phyloP scores from a whole-genome alignment of 139 green algal species.

The Haematococcus sp. region DNA sequence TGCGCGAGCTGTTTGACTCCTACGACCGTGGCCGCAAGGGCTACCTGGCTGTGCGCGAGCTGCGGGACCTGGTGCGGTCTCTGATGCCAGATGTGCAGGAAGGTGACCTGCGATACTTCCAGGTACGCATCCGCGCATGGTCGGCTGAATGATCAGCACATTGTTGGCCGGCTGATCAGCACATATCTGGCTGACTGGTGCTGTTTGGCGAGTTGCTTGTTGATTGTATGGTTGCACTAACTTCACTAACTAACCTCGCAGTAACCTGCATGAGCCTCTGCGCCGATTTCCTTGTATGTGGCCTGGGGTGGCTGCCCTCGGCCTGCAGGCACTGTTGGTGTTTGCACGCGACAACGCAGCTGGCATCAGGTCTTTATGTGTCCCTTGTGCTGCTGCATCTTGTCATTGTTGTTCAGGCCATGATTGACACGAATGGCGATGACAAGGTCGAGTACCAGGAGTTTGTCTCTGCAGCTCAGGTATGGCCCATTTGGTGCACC shows the following conservation, averaged over 20 bases:
- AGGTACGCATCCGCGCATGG: slow-evolving; percentile 30
- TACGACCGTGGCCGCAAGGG: slow-evolving; percentile 31
- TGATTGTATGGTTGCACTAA: too few species aligned
- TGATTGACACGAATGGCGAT: slow-evolving; percentile 44
- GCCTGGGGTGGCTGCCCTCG: too few species aligned
- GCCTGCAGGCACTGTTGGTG: too few species aligned
- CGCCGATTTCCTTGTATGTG: too few species aligned
- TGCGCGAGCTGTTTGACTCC: slow-evolving; percentile 32
- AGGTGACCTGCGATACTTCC: slow-evolving; percentile 39
- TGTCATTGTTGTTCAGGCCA: slow-evolving; percentile 14
- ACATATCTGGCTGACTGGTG: too few species aligned
- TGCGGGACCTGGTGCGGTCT: slow-evolving; percentile 27
- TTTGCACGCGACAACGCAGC: too few species aligned
- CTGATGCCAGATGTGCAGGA: slow-evolving; percentile 33
- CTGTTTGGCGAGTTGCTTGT: too few species aligned
- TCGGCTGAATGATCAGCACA: background rate
- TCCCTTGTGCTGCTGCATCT: too few species aligned
- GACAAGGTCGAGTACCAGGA: slow-evolving; percentile 32
- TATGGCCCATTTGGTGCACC: too few species aligned
- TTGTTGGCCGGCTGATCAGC: background rate
- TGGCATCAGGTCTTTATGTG: too few species aligned
- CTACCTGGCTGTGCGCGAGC: slow-evolving; percentile 31
- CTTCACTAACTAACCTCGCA: too few species aligned
- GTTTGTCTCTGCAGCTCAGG: slow-evolving; percentile 28
- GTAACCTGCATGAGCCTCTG: too few species aligned